phyloP scores from a whole-genome alignment of 768 basidiomycete species.

The Rubroboletus pulcherrimus region DNA sequence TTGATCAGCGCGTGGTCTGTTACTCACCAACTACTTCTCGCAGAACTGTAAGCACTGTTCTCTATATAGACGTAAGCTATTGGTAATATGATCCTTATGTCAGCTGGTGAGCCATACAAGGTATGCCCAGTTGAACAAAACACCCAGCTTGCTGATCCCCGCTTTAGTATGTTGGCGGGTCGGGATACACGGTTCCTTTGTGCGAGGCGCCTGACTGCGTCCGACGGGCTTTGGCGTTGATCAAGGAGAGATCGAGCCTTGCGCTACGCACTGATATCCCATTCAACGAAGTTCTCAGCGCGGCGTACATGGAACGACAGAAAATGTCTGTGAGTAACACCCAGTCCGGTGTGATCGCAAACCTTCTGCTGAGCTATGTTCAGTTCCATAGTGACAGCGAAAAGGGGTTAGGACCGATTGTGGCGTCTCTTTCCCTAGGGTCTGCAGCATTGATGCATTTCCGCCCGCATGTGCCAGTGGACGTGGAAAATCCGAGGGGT shows the following conservation, averaged over 20 bases:
- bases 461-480: conserved; percentile 39
- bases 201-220: conserved; percentile 57
- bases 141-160: conserved; percentile 6
- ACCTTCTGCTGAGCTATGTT: conserved; percentile 4
- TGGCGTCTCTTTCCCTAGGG: conserved; percentile 76
- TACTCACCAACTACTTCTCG: conserved; percentile 81
- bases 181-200: conserved; percentile 69
- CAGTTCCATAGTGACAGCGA: conserved; percentile 83
- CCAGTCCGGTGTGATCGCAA: background rate
- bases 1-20: conserved; percentile 55
- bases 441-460: conserved; percentile 81
- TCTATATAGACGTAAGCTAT: background rate
- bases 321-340: conserved; percentile 65
- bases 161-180: conserved; percentile 70
- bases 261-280: conserved; percentile 38
- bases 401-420: conserved; percentile 63
- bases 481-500: conserved; percentile 31
- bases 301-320: conserved; percentile 82
- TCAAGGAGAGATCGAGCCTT: conserved; percentile 49
- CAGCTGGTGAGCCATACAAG: conserved; percentile 80
- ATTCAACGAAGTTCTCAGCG: conserved; percentile 80
- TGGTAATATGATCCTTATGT: background rate
- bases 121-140: conserved; percentile 33
- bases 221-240: conserved; percentile 51
- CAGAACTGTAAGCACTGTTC: conserved; percentile 63